Conservation (phyloP, 2,329 filamentous ascomycete genomes). For the Clarireedia monteithiana region DNA sequence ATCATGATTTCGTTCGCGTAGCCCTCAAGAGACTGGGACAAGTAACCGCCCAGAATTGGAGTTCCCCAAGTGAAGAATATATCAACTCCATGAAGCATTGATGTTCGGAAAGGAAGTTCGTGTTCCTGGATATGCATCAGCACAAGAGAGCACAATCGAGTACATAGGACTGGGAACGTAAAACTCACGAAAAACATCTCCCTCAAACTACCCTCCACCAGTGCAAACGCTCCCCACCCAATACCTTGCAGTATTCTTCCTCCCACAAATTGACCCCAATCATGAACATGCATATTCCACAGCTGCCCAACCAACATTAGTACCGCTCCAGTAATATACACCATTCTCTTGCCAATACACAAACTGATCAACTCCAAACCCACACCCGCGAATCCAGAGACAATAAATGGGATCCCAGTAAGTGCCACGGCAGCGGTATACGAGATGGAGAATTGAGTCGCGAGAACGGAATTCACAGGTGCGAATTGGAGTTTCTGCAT, state of each 20-base stretch:
- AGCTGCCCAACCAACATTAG: conserved; percentile 41
- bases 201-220: conserved; percentile 44
- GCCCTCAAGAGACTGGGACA: conserved; percentile 34
- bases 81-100: not conserved
- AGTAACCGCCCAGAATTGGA: conserved; percentile 45
- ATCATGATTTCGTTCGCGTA: conserved; percentile 45
- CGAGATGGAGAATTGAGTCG: conserved; percentile 36
- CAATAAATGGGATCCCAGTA: conserved; percentile 45
- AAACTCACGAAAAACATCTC: conserved; percentile 49
- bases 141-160: not conserved
- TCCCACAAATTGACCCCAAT: conserved; percentile 41
- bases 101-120: conserved; percentile 22
- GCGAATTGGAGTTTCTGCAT: conserved; percentile 49
- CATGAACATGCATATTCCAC: conserved; percentile 41
- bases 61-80: conserved; percentile 42
- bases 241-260: conserved; percentile 48
- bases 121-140: not conserved
- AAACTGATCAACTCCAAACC: conserved; percentile 36
- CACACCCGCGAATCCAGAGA: conserved; percentile 41
- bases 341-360: conserved; percentile 44
- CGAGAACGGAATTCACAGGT: conserved; percentile 38
- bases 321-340: conserved; percentile 41
- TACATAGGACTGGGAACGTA: no score
- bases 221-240: conserved; percentile 52
- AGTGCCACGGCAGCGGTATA: conserved; percentile 42